A percentile compares a stretch with the other conserved stretches of the same genome.
Conservation (phyloP, 352 stramenopile genomes). For the Globisporangium nagaii region DNA sequence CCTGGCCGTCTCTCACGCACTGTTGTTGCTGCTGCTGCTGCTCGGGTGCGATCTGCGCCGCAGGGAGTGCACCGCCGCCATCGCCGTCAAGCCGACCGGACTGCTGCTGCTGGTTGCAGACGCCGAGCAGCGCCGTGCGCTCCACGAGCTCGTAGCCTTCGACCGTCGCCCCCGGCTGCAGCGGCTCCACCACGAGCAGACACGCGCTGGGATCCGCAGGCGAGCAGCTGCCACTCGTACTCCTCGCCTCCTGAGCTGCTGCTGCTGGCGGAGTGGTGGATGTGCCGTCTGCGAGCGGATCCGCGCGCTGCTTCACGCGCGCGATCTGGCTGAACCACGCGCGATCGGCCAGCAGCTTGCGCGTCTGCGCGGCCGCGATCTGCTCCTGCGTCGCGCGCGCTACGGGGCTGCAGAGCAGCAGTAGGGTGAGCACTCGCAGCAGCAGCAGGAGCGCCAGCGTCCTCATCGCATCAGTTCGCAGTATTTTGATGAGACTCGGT, state of each 20-base stretch:
- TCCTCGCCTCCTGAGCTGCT: neutral
- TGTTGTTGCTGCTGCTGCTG: conserved; percentile 20
- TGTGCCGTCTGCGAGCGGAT: neutral
- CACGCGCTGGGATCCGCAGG: conserved; percentile 14
- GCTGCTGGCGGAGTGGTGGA: too few relatives aligned
- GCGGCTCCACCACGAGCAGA: conserved; percentile 23
- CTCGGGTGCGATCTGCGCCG: neutral
- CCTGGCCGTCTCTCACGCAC: neutral
- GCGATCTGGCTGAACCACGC: conserved; percentile 45
- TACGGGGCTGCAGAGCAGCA: conserved; percentile 3
- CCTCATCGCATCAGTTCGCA: neutral
- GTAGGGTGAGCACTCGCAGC: conserved; percentile 7
- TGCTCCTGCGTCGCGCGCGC: conserved; percentile 5
- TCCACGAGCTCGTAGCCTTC: conserved; percentile 72
- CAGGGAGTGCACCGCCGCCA: neutral
- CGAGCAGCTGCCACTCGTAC: neutral
- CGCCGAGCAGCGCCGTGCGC: conserved; percentile 49
- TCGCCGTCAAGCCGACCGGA: neutral
- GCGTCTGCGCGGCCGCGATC: conserved; percentile 5
- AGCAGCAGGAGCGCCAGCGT: conserved; percentile 1
- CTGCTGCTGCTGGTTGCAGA: conserved; percentile 53
- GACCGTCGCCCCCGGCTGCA: conserved; percentile 35
- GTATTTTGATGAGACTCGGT: too few relatives aligned
- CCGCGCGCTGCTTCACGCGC: conserved; percentile 11
- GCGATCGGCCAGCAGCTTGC: conserved; percentile 36